These are phyloP conservation scores for Mastigamoeba balamuthi DNA, from an alignment of 78 protist genomes.

Conservation along the genomic window DNA sequence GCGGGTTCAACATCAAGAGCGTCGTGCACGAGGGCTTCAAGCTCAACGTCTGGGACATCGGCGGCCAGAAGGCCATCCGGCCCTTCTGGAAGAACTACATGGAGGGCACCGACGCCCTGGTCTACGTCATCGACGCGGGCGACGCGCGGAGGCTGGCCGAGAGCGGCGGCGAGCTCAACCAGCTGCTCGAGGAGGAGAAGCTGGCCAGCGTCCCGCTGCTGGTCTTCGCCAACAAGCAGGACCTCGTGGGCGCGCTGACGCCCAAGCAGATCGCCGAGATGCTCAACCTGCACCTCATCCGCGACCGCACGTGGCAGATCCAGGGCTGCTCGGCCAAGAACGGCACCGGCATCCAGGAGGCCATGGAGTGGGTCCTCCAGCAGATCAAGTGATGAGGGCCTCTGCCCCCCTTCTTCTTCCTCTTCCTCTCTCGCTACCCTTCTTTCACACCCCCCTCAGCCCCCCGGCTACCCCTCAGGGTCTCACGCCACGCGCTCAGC, in stretches of 20 bases:
- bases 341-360: background rate
- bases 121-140: constrained; percentile 1
- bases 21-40: constrained; percentile 52
- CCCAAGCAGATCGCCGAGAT: constrained; percentile 16
- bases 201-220: constrained; percentile 1
- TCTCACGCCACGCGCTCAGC: too few relatives aligned
- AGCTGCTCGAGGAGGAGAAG: background rate
- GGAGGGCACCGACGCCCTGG: constrained; percentile 9
- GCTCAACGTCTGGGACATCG: constrained; percentile 85
- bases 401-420: too few relatives aligned
- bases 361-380: constrained; percentile 5
- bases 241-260: constrained; percentile 27
- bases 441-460: too few relatives aligned
- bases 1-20: constrained; percentile 82
- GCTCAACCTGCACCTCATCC: background rate
- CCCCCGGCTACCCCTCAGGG: too few relatives aligned
- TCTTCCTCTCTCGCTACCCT: too few relatives aligned
- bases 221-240: constrained; percentile 20
- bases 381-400: background rate
- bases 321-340: constrained; percentile 9
- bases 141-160: background rate
- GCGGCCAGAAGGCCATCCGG: constrained; percentile 76
- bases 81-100: constrained; percentile 78
- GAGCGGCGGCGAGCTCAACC: background rate
- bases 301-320: constrained; percentile 23